Base-by-base conservation (phyloP, 169 alveolate genomes). In the Miamiensis avidus region DNA sequence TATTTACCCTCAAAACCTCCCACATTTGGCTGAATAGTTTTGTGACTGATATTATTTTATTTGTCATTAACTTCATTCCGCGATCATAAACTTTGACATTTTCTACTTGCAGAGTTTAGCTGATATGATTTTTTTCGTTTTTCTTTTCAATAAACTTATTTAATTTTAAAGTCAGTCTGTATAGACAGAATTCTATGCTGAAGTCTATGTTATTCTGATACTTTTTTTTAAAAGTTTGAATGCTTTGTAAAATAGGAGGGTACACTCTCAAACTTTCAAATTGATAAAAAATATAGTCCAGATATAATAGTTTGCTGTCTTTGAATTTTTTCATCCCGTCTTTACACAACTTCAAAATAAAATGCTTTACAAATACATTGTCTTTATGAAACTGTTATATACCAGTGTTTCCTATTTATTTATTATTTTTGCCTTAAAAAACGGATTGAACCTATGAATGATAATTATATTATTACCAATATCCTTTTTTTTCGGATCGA, bases 281-380 rank as follows among this genome's bases (percentile, higher is more conserved):
- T 75, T 69, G 4, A 31, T 78, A 85, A 74, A 34, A 85, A 75
- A 85, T 78, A n/a, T 85, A 85, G 34, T 85, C 82, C 29, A 85
- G 65, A 73, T 85, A 75, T 20, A 85, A 65, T n/a, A 85, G 34
- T 78, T 69, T 85, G 28, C 86, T 78, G 31, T 85, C 77, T 25
- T 85, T 85, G 65, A 85, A 85, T 49, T 85, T 85, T 69, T 72
- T 78, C 34, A 77, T 74, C 0, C 89, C 89, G 34, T 85, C 89
- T 16, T 78, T 77, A 27, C 77, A 76, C 85, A 85, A 73, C 79
- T 82, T 78, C 16, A 85, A 69, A 49, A 85, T 85, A 74, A 85
- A 85, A 78, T 85, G 89, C 74, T 85, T 85, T 26, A 85, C 89
- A 74, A 85, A 85, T 20, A 85, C 89, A 30, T 28, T 29, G 64